These are phyloP conservation scores for Kentomonas sorsogonicus DNA, from an alignment of 208 protist genomes.

Conservation along the genomic window DNA sequence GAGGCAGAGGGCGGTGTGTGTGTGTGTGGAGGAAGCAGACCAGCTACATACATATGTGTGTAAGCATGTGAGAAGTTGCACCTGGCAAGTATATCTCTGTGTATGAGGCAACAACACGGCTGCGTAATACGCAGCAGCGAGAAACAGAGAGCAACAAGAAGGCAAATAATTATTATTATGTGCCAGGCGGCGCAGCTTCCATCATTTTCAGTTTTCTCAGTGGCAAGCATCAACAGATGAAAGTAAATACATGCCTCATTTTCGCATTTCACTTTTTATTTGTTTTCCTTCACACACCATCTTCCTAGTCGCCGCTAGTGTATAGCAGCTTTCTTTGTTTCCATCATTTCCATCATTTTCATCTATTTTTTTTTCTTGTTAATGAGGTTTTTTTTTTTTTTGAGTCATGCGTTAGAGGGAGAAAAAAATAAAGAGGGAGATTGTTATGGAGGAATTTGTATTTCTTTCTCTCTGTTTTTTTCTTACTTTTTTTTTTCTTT, in stretches of 20 bases:
- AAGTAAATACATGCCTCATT: not conserved
- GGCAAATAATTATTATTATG: conserved; percentile 1
- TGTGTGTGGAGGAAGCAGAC: no score
- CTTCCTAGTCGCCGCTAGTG: conserved; percentile 82
- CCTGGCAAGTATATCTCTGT: no score
- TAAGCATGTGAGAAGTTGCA: no score
- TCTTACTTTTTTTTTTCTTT: not conserved
- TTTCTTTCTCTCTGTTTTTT: not conserved
- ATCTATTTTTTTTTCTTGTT: conserved; percentile 9
- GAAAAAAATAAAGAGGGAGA: conserved; percentile 13
- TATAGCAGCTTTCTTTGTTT: conserved; percentile 12
- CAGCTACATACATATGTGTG: no score
- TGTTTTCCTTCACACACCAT: not conserved
- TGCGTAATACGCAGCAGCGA: no score
- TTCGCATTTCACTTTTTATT: not conserved
- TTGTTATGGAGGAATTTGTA: not conserved
- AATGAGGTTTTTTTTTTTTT: conserved; percentile 2
- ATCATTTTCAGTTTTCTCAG: not conserved
- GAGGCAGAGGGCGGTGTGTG: no score
- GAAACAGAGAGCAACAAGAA: not conserved
- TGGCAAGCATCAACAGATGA: not conserved
- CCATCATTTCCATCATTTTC: conserved; percentile 4
- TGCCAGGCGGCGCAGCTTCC: not conserved
- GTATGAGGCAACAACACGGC: no score
- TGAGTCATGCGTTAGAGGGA: conserved; percentile 7